Evolutionary conservation across 495 filamentous ascomycete genomes (phyloP).

Genomic region (Geoglossum glabrum): DNA sequence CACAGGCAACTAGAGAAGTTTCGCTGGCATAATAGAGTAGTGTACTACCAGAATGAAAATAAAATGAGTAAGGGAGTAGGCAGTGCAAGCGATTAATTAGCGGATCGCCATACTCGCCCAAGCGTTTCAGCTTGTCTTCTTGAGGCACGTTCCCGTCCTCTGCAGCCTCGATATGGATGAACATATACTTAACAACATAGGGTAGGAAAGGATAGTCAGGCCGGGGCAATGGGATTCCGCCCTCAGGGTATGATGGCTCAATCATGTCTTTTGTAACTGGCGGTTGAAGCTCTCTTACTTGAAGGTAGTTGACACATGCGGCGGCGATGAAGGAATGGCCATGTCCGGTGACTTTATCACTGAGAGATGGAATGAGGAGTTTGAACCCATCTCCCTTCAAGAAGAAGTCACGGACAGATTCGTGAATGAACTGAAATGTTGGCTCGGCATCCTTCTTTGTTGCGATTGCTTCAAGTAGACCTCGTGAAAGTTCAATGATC

Average conservation of each 20-base stretch:
- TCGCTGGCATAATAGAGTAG: no score
- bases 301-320: no score
- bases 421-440: conserved; percentile 25
- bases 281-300: conserved; percentile 17
- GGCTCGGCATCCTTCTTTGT: conserved; percentile 13
- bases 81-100: no score
- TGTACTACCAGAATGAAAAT: no score
- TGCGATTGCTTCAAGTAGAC: conserved; percentile 19
- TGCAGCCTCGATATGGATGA: conserved; percentile 26
- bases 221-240: conserved; percentile 13
- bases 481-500: conserved; percentile 11
- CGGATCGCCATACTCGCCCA: no score
- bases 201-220: conserved; percentile 27
- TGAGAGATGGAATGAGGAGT: conserved; percentile 11
- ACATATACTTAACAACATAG: conserved; percentile 24
- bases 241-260: conserved; percentile 6
- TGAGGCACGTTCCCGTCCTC: conserved; percentile 17
- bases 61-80: no score
- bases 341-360: conserved; percentile 11
- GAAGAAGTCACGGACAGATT: conserved; percentile 23
- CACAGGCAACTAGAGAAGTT: no score
- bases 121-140: no score
- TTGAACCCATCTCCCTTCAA: conserved; percentile 14
- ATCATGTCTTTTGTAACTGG: conserved; percentile 8
- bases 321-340: no score